phyloP scores from a whole-genome alignment of 176 grass and related monocot species.

The Pontederia crassipes region DNA sequence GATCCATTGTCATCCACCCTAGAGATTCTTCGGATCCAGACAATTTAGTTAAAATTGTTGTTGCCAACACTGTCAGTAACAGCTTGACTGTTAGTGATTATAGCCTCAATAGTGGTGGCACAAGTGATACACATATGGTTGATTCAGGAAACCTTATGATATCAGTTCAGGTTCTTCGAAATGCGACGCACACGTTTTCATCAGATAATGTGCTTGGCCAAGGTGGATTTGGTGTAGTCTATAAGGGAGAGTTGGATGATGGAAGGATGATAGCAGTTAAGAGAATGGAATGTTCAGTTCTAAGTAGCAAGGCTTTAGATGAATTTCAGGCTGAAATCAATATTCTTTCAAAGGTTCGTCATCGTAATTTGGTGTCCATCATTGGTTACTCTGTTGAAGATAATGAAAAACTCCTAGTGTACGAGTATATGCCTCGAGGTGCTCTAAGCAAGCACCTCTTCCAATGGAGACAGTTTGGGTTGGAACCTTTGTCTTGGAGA shows the following conservation, averaged over 20 bases:
- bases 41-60: conserved; percentile 54
- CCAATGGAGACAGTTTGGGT: conserved; percentile 47
- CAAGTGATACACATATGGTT: conserved; percentile 31
- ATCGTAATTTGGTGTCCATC: conserved; percentile 92
- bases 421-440: conserved; percentile 89
- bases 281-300: conserved; percentile 69
- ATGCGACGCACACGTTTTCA: conserved; percentile 58
- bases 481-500: conserved; percentile 87
- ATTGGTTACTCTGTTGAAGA: conserved; percentile 64
- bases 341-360: conserved; percentile 80
- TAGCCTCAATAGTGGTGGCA: conserved; percentile 22
- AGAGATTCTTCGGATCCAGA: conserved; percentile 34
- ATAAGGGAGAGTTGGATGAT: conserved; percentile 74
- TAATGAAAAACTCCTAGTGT: conserved; percentile 86
- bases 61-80: conserved; percentile 26
- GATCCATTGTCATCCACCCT: conserved; percentile 52
- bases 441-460: conserved; percentile 86
- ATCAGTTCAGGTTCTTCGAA: conserved; percentile 58
- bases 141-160: conserved; percentile 62
- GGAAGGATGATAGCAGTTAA: conserved; percentile 89
- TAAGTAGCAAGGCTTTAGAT: conserved; percentile 84
- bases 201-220: conserved; percentile 69
- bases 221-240: conserved; percentile 82
- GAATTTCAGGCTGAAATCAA: conserved; percentile 95
- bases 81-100: conserved; percentile 15